Conservation (phyloP, 345 rosid genomes). For the Triadica sebifera region DNA sequence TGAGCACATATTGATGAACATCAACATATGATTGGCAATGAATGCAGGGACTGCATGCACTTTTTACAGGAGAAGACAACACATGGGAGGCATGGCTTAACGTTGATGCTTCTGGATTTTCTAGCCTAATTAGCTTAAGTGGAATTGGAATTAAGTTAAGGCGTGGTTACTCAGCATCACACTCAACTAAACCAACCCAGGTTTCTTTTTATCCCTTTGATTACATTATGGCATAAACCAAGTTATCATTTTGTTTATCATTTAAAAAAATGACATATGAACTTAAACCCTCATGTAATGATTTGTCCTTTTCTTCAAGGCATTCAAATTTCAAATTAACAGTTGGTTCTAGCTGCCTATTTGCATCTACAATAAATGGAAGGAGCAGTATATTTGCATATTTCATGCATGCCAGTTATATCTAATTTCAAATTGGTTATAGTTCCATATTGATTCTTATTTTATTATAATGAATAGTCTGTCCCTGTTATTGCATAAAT, state of each 20-base stretch:
- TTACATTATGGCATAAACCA: slow-evolving; percentile 3
- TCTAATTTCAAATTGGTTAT: too few relatives aligned
- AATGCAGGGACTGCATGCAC: slow-evolving; percentile 83
- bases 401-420: too few relatives aligned
- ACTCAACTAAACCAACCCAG: slow-evolving; percentile 80
- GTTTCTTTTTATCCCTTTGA: slow-evolving; percentile 26
- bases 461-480: too few relatives aligned
- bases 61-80: slow-evolving; percentile 90
- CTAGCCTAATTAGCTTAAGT: slow-evolving; percentile 56
- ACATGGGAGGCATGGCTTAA: slow-evolving; percentile 98
- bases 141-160: slow-evolving; percentile 80
- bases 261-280: too few relatives aligned
- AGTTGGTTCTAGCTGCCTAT: too few relatives aligned
- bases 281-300: too few relatives aligned
- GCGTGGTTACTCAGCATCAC: slow-evolving; percentile 81
- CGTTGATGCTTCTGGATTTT: slow-evolving; percentile 76
- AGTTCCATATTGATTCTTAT: too few relatives aligned
- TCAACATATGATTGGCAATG: slow-evolving; percentile 16
- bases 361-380: too few relatives aligned
- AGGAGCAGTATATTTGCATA: too few relatives aligned
- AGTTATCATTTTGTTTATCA: background rate
- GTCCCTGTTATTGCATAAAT: too few relatives aligned
- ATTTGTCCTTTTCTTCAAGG: too few relatives aligned
- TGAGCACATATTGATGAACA: slow-evolving; percentile 12
- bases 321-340: too few relatives aligned